Evolutionary conservation across 1,139 yeast species (phyloP), one percentile per base, ranked within the genome.

Genomic region (Zygosaccharomyces sapae): DNA sequence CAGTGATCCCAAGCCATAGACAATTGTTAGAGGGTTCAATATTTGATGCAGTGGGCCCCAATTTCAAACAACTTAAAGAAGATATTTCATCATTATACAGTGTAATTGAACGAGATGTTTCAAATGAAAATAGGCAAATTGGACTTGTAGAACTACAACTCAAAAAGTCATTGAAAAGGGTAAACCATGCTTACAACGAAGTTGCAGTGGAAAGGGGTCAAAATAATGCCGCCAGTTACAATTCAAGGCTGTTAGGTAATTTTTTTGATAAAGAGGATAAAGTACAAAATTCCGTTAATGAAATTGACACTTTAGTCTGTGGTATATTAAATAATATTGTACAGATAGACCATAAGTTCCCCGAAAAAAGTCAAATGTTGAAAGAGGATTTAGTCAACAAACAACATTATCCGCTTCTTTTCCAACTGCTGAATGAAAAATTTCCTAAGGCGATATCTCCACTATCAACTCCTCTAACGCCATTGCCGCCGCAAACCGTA

Each of bases 401-500:
- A 40, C 51, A 53, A 30, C 66, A 61, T 41, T 62, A 55, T 42
- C 66, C 65, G 1, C 39, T 54, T 5, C 43, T 61, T 9, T 61
- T 58, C 44, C 52, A 52, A 22, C 13, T 57, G 18, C 25, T 59
- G 24, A 53, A 44, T 25, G 42, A 45, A 16, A 47, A 49, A 27
- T 43, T 29, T 38, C 55, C 55, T 1, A 31, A 40, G 25, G 33
- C 12, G 6, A 6, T 43, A 12, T 9, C 34, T 4, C 13, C 41
- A 12, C 41, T 9, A 19, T 33, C 41, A 31, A 12, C 34, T 4
- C 20, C 34, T 31, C 18, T 8, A 13, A 13, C 8, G 1, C 13
- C 33, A 29, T n/a, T 12, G 13, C 33, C 12, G 2, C 33, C 33
- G 3, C 19, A 31, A 13, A 6, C 34, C 9, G 18, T 9, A 2